Base-by-base conservation (phyloP, 2,329 filamentous ascomycete species). In the Botrytis paeoniae region DNA sequence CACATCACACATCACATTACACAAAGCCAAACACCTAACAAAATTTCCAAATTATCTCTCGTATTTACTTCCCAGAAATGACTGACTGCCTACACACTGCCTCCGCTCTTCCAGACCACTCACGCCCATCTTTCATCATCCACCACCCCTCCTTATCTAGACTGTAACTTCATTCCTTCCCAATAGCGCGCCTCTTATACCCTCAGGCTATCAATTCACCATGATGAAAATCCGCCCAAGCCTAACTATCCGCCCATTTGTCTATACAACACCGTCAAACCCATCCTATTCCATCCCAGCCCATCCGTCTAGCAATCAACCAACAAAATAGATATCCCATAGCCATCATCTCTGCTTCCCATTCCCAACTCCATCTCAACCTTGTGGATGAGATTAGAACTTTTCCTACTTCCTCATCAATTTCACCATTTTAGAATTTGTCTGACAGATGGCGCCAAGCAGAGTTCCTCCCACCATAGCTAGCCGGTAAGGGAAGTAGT, bases 381-480 rank as follows among this genome's bases (percentile, higher is more conserved):
- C 45, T 69, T 29, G 54, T 54, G 22, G 39, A 32, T 51, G 32
- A 41, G 37, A 20, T n/a, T 32, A 45, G 39, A 29, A 43, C 43
- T 39, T 51, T 69, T 48, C 43, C 35, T 32, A 25, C 59, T 32
- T 39, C 59, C 69, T 45, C 69, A 43, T 69, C 48, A 48, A 60
- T 66, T 57, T 65, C 45, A 62, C 72, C 71, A 54, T 65, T 54
- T 39, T 51, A 45, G 18, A 65, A 68, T 73, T 70, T 77, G 76
- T 75, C 75, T 78, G 76, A 77, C 78, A 77, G 73, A 78, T 75
- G 74, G 73, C 73, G 74, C 73, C 69, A 63, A 76, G 71, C 64
- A 73, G 62, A 60, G 57, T 59, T n/a, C 43, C 35, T 39, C 54
- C 48, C 39, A 54, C 39, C 60, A 65, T 22, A 54, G 43, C 57